Conservation (phyloP, 257 asterid species). For the Lycium barbarum region DNA sequence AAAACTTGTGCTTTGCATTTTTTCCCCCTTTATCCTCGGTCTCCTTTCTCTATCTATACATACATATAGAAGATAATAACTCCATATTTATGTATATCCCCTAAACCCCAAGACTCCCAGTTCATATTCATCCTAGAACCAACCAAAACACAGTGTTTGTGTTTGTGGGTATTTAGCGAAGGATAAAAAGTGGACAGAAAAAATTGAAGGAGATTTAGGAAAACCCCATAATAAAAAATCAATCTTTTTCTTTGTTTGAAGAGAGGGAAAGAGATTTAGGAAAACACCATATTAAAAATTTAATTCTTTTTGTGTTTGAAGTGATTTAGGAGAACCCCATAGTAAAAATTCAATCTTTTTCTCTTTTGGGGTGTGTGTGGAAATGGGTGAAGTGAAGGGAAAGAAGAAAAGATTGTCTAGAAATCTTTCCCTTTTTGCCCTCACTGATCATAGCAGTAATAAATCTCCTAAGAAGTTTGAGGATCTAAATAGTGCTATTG, state of each 20-base stretch:
- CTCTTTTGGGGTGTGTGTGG: conserved; percentile 8
- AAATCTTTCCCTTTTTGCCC: conserved; percentile 58
- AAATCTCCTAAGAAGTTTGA: conserved; percentile 57
- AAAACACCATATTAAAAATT: background rate
- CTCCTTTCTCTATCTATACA: no score
- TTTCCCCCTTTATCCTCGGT: background rate
- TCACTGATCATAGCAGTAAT: conserved; percentile 40
- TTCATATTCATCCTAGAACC: background rate
- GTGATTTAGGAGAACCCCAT: background rate
- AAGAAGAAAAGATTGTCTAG: conserved; percentile 54
- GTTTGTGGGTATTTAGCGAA: background rate
- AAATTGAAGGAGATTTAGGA: background rate
- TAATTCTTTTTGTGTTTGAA: background rate
- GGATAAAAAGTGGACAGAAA: background rate
- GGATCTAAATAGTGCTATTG: conserved; percentile 64
- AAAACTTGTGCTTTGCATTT: no score
- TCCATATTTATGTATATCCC: background rate
- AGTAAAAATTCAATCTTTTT: background rate
- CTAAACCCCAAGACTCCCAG: background rate
- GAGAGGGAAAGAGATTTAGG: background rate
- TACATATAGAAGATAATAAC: no score
- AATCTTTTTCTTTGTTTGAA: conserved; percentile 14
- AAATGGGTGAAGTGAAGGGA: conserved; percentile 54
- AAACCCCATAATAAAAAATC: background rate
- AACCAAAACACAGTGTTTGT: background rate